These are phyloP conservation scores for Ophiostoma tasmaniense DNA, from an alignment of 2,329 filamentous ascomycete species.

Conservation along the genomic window DNA sequence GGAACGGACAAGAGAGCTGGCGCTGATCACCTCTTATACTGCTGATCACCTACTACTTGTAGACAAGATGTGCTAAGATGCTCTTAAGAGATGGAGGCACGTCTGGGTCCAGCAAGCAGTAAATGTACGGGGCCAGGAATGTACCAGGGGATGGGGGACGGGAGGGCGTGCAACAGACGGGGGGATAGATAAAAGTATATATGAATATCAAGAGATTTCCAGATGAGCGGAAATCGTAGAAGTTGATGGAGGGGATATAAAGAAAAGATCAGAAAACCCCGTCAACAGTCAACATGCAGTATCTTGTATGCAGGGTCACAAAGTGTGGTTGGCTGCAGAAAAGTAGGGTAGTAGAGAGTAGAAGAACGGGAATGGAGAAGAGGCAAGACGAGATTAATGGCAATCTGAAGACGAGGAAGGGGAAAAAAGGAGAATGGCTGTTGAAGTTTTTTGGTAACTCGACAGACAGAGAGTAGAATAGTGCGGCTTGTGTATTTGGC, in stretches of 20 bases:
- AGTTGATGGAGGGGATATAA: not conserved
- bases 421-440: not conserved
- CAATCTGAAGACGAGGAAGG: not conserved
- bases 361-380: not conserved
- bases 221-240: not conserved
- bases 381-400: not conserved
- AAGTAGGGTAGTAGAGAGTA: not conserved
- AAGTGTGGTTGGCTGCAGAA: not conserved
- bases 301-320: not conserved
- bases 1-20: not conserved
- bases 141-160: not conserved
- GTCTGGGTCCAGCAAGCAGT: not conserved
- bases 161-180: not conserved
- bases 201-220: not conserved
- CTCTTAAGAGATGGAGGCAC: not conserved
- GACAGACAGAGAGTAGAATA: too few relatives aligned
- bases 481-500: not conserved
- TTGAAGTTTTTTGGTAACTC: not conserved
- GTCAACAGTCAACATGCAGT: not conserved
- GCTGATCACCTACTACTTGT: slow-evolving; percentile 15
- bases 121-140: not conserved
- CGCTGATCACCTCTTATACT: slow-evolving; percentile 5
- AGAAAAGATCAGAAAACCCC: not conserved
- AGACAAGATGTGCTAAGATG: not conserved
- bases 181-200: not conserved